Percentiles rank a stretch among this genome's conserved stretches.
Conservation (phyloP, 2,329 filamentous ascomycete genomes). For the Beauveria varroae region DNA sequence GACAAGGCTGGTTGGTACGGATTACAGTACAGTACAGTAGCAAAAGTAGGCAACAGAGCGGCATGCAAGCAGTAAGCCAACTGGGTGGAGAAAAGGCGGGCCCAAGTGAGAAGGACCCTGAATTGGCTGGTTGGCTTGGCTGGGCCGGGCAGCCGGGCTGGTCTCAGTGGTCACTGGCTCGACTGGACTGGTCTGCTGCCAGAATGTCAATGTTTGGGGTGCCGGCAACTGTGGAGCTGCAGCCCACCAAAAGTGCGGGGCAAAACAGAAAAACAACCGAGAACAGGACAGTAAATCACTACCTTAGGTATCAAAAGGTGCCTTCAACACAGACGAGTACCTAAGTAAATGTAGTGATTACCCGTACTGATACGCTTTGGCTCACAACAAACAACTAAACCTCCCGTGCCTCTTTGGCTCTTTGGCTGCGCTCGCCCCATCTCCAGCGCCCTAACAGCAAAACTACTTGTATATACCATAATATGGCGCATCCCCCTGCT, state of each 20-base stretch:
- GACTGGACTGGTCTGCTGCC: neutral
- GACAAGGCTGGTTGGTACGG: too few species aligned
- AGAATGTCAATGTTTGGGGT: neutral
- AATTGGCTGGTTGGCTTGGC: neutral
- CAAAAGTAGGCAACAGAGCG: neutral
- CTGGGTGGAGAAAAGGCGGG: neutral
- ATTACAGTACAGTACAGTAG: too few species aligned
- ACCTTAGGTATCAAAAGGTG: too few species aligned
- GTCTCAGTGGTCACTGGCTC: too few species aligned
- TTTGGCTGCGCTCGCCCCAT: neutral
- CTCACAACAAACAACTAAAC: too few species aligned
- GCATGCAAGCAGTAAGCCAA: neutral
- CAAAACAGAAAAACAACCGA: neutral
- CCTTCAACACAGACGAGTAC: too few species aligned
- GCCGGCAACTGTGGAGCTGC: conserved; percentile 4
- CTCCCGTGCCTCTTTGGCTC: too few species aligned
- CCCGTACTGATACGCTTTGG: too few species aligned
- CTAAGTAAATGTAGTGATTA: too few species aligned
- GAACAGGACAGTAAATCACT: too few species aligned
- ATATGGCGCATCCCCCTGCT: neutral
- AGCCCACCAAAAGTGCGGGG: conserved; percentile 6
- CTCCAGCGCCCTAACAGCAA: neutral
- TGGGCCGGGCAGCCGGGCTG: too few species aligned
- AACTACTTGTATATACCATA: neutral
- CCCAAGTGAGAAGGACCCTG: conserved; percentile 7